phyloP scores from a whole-genome alignment of 2,329 filamentous ascomycete genomes.

The Didymella keratinophila region DNA sequence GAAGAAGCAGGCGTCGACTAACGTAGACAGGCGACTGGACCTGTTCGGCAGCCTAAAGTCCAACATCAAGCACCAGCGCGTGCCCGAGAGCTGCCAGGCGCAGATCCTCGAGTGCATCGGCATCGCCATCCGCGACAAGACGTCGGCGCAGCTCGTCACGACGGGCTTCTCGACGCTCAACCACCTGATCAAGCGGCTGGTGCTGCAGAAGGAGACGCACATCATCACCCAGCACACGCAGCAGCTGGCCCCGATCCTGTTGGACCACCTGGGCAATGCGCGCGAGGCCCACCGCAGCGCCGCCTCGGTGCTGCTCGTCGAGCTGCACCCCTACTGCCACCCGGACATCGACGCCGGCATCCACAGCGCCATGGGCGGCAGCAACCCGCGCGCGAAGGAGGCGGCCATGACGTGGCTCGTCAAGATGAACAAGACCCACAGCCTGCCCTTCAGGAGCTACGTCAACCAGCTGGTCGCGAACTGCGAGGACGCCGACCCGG shows the following conservation, averaged over 20 bases:
- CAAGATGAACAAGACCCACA: constrained; percentile 83
- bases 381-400: constrained; percentile 86
- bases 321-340: constrained; percentile 75
- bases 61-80: constrained; percentile 90
- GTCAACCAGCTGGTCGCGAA: constrained; percentile 84
- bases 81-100: constrained; percentile 75
- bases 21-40: constrained; percentile 74
- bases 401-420: constrained; percentile 84
- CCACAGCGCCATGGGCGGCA: constrained; percentile 77
- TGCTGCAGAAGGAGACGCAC: constrained; percentile 81
- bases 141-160: constrained; percentile 75
- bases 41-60: constrained; percentile 80
- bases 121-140: constrained; percentile 76
- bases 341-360: constrained; percentile 81
- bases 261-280: constrained; percentile 86
- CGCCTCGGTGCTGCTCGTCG: constrained; percentile 77
- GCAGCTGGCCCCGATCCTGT: constrained; percentile 74
- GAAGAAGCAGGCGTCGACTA: constrained; percentile 69
- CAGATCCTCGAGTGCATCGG: constrained; percentile 84
- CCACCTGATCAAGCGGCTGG: constrained; percentile 85
- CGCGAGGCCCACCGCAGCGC: constrained; percentile 84
- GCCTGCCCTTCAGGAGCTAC: constrained; percentile 81
- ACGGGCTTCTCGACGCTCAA: constrained; percentile 88
- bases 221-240: constrained; percentile 73
- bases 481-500: constrained; percentile 87